Conservation (phyloP, 768 basidiomycete genomes). For the Fomitopsis serialis region DNA sequence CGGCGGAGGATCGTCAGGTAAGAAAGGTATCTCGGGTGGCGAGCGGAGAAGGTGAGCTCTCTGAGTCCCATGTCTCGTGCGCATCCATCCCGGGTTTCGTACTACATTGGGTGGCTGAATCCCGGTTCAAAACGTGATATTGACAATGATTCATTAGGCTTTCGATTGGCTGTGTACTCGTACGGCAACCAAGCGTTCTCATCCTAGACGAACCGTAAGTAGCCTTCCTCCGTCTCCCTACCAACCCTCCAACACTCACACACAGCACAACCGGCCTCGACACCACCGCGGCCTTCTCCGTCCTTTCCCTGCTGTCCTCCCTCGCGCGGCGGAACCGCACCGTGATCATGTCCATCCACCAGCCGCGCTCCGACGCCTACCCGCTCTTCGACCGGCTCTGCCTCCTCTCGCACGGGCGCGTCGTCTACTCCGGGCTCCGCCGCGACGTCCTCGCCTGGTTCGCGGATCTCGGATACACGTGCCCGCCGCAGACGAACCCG, state of each 20-base stretch:
- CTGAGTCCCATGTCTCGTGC: too few species aligned
- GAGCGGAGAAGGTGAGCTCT: conserved; percentile 20
- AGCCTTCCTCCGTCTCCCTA: conserved; percentile 4
- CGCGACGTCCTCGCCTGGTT: conserved; percentile 32
- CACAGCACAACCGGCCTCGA: conserved; percentile 12
- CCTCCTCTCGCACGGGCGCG: conserved; percentile 36
- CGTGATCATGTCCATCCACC: conserved; percentile 41
- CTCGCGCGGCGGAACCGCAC: conserved; percentile 29
- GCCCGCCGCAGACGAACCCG: conserved; percentile 34
- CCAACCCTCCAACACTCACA: background rate
- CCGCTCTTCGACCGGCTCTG: conserved; percentile 39
- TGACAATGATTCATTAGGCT: conserved; percentile 19
- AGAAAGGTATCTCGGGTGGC: conserved; percentile 43
- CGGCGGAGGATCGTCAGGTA: conserved; percentile 31
- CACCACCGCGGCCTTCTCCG: conserved; percentile 24
- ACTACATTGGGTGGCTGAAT: too few species aligned
- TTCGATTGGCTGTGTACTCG: conserved; percentile 39
- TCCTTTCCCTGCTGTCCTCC: conserved; percentile 25
- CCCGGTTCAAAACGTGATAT: too few species aligned
- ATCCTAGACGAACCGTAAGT: conserved; percentile 36
- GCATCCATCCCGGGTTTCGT: too few species aligned
- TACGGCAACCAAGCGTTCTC: conserved; percentile 38
- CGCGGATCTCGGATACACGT: conserved; percentile 24
- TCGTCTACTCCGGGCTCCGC: conserved; percentile 35
- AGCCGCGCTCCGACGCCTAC: conserved; percentile 42